Percentiles rank a stretch among this genome's conserved stretches.
These are phyloP conservation scores for Scleromitrula shiraiana DNA, from an alignment of 2,329 filamentous ascomycete species.

Conservation along the genomic window DNA sequence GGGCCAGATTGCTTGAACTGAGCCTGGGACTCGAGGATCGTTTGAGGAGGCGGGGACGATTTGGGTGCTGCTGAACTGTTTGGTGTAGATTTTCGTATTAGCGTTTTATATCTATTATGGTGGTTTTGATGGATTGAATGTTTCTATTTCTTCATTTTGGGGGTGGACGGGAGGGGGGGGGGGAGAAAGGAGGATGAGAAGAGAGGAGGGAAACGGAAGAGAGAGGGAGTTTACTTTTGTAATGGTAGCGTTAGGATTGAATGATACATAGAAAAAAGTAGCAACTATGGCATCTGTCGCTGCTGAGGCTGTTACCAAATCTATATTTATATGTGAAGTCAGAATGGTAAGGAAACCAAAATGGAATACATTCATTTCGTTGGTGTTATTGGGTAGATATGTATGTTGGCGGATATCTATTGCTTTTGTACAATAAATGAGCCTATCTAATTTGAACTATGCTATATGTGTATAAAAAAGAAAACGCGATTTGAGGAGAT, in stretches of 20 bases:
- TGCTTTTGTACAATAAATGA: no score
- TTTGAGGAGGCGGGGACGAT: neutral
- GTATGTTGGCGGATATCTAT: no score
- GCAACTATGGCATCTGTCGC: neutral
- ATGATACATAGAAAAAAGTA: slow-evolving; percentile 1
- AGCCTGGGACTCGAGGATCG: neutral
- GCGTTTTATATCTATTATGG: neutral
- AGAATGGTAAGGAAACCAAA: neutral
- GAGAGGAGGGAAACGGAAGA: neutral
- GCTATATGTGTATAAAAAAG: no score
- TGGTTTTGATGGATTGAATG: no score
- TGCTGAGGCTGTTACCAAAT: neutral
- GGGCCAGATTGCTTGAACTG: slow-evolving; percentile 3
- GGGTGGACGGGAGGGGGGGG: neutral
- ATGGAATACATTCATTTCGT: no score
- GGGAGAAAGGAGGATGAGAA: neutral
- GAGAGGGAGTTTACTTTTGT: neutral
- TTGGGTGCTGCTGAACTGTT: neutral
- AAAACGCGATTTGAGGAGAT: no score
- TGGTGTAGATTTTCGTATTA: neutral
- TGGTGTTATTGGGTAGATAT: no score
- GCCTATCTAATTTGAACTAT: no score
- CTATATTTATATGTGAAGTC: neutral
- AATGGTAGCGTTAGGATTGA: neutral
- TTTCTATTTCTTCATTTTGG: neutral